A percentile compares a stretch with the other conserved stretches of the same genome.
Conservation (phyloP, 2,329 filamentous ascomycete genomes). For the Beauveria medogensis region DNA sequence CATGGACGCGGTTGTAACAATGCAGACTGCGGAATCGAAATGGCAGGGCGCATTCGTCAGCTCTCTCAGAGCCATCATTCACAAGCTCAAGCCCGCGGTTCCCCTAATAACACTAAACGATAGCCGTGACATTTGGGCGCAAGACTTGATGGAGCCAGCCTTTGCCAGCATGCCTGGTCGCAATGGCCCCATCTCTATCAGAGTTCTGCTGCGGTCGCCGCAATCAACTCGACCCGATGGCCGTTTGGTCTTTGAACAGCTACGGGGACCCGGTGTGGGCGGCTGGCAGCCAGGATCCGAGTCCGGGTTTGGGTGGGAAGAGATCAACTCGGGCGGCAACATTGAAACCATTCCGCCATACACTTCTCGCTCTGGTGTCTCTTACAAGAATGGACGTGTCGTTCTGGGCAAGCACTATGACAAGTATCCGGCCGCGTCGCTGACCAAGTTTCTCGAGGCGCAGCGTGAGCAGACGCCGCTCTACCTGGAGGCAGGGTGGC, state of each 20-base stretch:
- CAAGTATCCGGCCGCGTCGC: constrained; percentile 10
- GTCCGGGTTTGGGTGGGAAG: constrained; percentile 12
- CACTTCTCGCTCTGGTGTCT: constrained; percentile 2
- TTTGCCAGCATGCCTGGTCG: constrained; percentile 27
- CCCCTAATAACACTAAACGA: neutral
- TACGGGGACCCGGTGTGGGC: constrained; percentile 17
- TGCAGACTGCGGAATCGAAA: neutral
- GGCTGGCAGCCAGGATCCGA: constrained; percentile 18
- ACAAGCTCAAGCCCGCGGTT: neutral
- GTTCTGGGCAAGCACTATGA: constrained; percentile 13
- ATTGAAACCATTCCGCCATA: constrained; percentile 26
- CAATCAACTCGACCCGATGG: neutral
- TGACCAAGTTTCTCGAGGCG: constrained; percentile 19
- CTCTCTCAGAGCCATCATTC: neutral
- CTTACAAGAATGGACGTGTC: neutral
- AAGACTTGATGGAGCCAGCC: constrained; percentile 27
- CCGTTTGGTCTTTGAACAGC: neutral
- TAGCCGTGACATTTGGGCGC: constrained; percentile 24
- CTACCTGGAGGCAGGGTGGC: constrained; percentile 24
- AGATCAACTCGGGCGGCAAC: constrained; percentile 19
- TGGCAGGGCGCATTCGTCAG: neutral
- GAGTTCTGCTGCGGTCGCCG: constrained; percentile 21
- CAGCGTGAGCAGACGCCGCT: constrained; percentile 24
- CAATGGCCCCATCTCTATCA: constrained; percentile 20
- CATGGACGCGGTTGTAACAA: neutral